Percentiles rank a stretch among this genome's conserved stretches.
These are phyloP conservation scores for Puccinia coronata DNA, from an alignment of 1,284 basidiomycete genomes.

Conservation along the genomic window DNA sequence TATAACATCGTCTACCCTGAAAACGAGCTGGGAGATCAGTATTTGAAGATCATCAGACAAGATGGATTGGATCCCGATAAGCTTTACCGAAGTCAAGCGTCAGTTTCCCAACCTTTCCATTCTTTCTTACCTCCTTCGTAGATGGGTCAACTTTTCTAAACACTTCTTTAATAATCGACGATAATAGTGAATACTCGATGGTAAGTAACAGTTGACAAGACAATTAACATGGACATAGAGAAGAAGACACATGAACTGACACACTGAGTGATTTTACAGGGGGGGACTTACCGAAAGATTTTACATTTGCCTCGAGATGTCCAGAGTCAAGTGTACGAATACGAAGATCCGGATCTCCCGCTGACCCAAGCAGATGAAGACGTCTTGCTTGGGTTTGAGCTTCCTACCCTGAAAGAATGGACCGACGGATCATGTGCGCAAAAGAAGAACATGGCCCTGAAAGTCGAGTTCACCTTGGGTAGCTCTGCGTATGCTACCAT, in stretches of 20 bases:
- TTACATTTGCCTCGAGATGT: constrained; percentile 79
- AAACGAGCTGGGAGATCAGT: constrained; percentile 69
- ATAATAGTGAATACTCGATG: constrained; percentile 47
- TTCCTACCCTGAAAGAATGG: constrained; percentile 37
- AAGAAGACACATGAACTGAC: neutral
- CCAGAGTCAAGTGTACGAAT: constrained; percentile 76
- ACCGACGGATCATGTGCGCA: neutral
- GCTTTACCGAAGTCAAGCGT: constrained; percentile 79
- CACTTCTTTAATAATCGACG: neutral
- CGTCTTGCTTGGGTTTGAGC: constrained; percentile 73
- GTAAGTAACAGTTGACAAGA: constrained; percentile 9
- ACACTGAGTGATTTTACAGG: constrained; percentile 61
- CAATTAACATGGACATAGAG: neutral
- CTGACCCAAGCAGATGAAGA: constrained; percentile 95
- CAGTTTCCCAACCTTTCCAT: constrained; percentile 9
- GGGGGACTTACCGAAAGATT: constrained; percentile 91
- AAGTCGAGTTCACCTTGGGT: constrained; percentile 46
- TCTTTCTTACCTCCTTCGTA: neutral
- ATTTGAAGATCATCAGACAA: constrained; percentile 73
- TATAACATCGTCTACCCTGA: constrained; percentile 86
- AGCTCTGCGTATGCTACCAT: constrained; percentile 49
- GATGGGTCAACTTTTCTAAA: neutral
- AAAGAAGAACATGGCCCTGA: constrained; percentile 39
- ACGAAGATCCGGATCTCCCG: constrained; percentile 88
- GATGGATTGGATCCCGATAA: constrained; percentile 87